Conservation (phyloP, 352 stramenopile genomes). For the Globisporangium canariense region DNA sequence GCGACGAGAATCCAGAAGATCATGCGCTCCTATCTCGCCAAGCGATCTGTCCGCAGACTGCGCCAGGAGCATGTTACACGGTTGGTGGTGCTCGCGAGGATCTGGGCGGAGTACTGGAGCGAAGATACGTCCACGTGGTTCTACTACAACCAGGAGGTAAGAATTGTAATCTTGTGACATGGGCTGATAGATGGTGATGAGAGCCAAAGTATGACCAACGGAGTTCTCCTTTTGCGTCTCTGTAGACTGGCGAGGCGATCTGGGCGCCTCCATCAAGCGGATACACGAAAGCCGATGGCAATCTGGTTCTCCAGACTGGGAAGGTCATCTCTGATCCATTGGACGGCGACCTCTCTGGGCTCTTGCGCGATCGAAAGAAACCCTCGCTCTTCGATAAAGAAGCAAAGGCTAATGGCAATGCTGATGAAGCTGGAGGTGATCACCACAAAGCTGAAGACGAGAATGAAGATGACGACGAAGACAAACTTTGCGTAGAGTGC, state of each 20-base stretch:
- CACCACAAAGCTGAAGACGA: constrained; percentile 19
- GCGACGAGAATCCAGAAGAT: constrained; percentile 70
- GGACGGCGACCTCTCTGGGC: constrained; percentile 33
- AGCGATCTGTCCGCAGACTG: constrained; percentile 28
- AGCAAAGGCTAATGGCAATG: neutral
- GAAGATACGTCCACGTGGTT: constrained; percentile 71
- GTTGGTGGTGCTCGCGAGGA: constrained; percentile 43
- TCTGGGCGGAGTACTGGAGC: constrained; percentile 77
- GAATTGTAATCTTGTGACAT: neutral
- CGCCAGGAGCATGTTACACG: constrained; percentile 30
- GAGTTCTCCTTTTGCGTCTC: too few species aligned
- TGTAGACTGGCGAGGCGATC: constrained; percentile 59
- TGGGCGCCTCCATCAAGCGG: constrained; percentile 64
- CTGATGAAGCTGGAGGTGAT: constrained; percentile 1
- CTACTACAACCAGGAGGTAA: constrained; percentile 70
- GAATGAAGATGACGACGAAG: constrained; percentile 46
- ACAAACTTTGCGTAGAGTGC: constrained; percentile 73
- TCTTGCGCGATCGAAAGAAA: constrained; percentile 23
- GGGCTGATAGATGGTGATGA: neutral
- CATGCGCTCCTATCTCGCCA: constrained; percentile 45
- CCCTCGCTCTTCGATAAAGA: constrained; percentile 13
- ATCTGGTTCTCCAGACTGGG: constrained; percentile 67
- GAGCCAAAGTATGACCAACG: constrained; percentile 11
- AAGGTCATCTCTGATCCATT: constrained; percentile 54
- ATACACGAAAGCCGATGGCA: constrained; percentile 67